These are phyloP conservation scores for Heliosperma pusillum DNA, from an alignment of 148 eudicot genomes.

Conservation along the genomic window DNA sequence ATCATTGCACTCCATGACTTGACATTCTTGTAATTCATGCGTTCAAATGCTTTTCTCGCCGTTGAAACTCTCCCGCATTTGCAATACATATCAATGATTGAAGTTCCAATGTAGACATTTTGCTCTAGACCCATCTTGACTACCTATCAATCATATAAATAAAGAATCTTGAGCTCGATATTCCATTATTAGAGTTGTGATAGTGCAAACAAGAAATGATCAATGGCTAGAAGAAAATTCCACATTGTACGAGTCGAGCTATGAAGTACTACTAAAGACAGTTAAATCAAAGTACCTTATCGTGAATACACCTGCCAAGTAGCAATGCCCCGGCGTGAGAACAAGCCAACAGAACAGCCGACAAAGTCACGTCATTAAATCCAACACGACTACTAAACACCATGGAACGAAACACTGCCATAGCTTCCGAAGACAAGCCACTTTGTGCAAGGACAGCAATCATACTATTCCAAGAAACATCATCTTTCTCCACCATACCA, in stretches of 20 bases:
- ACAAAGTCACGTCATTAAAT: conserved; percentile 60
- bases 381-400: conserved; percentile 34
- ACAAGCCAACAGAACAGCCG: conserved; percentile 62
- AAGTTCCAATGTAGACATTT: conserved; percentile 60
- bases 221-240: neutral
- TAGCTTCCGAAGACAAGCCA: conserved; percentile 50
- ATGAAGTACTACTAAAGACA: neutral
- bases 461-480: conserved; percentile 62
- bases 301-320: conserved; percentile 58
- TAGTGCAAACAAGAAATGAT: neutral
- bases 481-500: conserved; percentile 52
- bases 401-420: conserved; percentile 44
- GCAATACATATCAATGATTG: conserved; percentile 74
- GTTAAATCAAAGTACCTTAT: conserved; percentile 37
- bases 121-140: conserved; percentile 56
- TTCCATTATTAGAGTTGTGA: neutral
- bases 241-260: neutral
- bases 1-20: conserved; percentile 75
- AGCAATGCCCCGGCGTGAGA: conserved; percentile 64
- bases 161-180: conserved; percentile 2
- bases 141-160: conserved; percentile 27
- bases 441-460: conserved; percentile 62
- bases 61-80: conserved; percentile 54
- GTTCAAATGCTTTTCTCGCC: conserved; percentile 59
- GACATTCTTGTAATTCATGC: conserved; percentile 56